Conservation (phyloP, 768 basidiomycete species). For the Lentinula guzmanii region DNA sequence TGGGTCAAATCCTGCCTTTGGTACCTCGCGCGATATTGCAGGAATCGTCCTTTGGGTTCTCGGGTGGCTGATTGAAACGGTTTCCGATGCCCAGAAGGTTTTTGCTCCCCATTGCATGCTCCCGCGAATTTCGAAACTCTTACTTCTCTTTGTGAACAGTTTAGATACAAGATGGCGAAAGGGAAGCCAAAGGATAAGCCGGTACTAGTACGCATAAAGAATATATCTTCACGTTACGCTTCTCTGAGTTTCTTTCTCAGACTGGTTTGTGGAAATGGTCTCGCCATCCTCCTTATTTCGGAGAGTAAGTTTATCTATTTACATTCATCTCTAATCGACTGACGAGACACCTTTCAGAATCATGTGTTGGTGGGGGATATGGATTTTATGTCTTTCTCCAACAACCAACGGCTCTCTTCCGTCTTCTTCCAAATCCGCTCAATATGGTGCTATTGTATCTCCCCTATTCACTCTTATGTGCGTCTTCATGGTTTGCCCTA, state of each 20-base stretch:
- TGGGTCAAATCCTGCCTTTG: constrained; percentile 51
- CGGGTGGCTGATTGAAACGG: constrained; percentile 50
- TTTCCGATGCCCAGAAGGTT: constrained; percentile 58
- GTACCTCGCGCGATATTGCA: constrained; percentile 55
- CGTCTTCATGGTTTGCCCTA: constrained; percentile 15
- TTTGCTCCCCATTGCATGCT: not conserved
- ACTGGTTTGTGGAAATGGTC: constrained; percentile 50
- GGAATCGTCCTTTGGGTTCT: constrained; percentile 57
- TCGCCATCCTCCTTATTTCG: constrained; percentile 68
- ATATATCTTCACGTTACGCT: too few species aligned
- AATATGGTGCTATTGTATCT: constrained; percentile 53
- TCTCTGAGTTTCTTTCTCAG: constrained; percentile 17
- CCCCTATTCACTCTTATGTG: constrained; percentile 64
- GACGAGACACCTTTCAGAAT: constrained; percentile 29
- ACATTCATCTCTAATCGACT: not conserved
- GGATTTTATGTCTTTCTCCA: constrained; percentile 55
- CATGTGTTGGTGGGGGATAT: constrained; percentile 63
- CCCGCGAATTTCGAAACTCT: too few species aligned
- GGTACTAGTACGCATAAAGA: constrained; percentile 28
- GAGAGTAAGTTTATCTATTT: constrained; percentile 41
- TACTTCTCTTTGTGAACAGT: constrained; percentile 21
- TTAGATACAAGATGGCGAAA: constrained; percentile 43
- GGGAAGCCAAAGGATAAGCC: constrained; percentile 43
- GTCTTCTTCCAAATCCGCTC: constrained; percentile 42
- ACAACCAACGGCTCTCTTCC: constrained; percentile 38